phyloP scores from a whole-genome alignment of 2,329 filamentous ascomycete species.

The Cladobotryum protrusum region DNA sequence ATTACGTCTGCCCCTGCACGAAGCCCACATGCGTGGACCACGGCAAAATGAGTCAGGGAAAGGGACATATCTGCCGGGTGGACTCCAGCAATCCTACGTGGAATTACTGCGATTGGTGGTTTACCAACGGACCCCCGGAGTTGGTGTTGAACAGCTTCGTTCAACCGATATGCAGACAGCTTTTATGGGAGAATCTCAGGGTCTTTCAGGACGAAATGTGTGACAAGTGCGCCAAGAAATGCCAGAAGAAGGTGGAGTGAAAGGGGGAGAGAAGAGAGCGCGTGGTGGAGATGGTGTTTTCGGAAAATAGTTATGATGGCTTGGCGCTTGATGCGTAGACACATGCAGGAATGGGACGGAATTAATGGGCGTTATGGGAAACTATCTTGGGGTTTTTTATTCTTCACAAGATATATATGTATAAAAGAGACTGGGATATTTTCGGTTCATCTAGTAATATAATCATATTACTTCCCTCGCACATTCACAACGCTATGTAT shows the following conservation, averaged over 20 bases:
- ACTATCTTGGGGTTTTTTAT: too few relatives aligned
- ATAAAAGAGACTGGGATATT: too few relatives aligned
- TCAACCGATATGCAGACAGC: conserved; percentile 19
- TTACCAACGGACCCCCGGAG: conserved; percentile 20
- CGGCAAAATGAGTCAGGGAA: conserved; percentile 14
- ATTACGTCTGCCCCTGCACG: conserved; percentile 20
- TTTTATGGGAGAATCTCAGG: conserved; percentile 18
- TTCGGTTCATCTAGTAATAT: too few relatives aligned
- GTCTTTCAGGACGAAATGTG: conserved; percentile 8
- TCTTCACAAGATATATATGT: too few relatives aligned
- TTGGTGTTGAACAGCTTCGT: conserved; percentile 22
- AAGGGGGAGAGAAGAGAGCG: neutral
- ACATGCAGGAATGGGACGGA: too few relatives aligned
- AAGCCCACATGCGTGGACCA: conserved; percentile 17
- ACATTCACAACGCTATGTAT: too few relatives aligned
- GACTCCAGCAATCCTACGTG: conserved; percentile 19
- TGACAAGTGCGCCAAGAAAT: conserved; percentile 13
- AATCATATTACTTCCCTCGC: too few relatives aligned
- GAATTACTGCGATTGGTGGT: conserved; percentile 23
- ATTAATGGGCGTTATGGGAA: too few relatives aligned
- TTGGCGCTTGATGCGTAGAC: too few relatives aligned
- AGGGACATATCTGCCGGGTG: conserved; percentile 17
- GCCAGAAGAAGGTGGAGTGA: neutral
- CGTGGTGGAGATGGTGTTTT: neutral
- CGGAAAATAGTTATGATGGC: neutral